Evolutionary conservation across 139 green algal species (phyloP).

Genomic region (Chlorella ohadii): DNA sequence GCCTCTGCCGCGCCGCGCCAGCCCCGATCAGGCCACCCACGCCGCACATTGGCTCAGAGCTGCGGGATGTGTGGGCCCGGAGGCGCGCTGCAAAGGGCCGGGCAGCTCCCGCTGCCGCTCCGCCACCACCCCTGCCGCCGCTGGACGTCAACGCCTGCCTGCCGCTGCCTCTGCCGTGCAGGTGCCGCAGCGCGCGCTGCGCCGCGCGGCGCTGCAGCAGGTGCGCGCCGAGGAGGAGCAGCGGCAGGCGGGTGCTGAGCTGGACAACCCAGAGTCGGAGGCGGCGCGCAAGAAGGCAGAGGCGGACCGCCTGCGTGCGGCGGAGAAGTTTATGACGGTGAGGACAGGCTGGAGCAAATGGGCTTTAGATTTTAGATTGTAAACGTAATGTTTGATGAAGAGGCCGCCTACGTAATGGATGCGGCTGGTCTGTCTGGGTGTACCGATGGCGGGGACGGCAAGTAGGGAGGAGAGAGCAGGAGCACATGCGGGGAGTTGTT

Average conservation of each 20-base stretch:
- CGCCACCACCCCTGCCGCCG: background rate
- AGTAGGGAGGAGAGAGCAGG: too few species aligned
- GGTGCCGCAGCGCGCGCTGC: background rate
- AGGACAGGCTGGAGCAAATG: conserved; percentile 72
- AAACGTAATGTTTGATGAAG: too few species aligned
- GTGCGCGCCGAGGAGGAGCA: conserved; percentile 23
- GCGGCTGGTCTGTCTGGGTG: too few species aligned
- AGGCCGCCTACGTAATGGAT: too few species aligned
- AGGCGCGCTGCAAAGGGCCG: background rate
- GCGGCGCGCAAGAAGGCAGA: conserved; percentile 65
- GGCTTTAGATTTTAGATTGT: too few species aligned
- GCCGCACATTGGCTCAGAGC: background rate
- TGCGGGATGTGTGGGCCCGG: background rate
- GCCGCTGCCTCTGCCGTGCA: background rate
- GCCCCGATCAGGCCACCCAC: background rate
- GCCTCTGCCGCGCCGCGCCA: too few species aligned
- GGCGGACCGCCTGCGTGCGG: conserved; percentile 78
- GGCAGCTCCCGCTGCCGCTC: too few species aligned
- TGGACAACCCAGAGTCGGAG: conserved; percentile 63
- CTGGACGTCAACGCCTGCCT: background rate
- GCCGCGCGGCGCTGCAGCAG: background rate
- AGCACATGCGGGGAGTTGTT: too few species aligned
- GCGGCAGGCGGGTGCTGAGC: background rate
- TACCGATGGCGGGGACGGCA: too few species aligned
- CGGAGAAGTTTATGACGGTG: conserved; percentile 94